Base-by-base conservation (phyloP, 805 yeast genomes). In the Saccharomycopsis schoenii region DNA sequence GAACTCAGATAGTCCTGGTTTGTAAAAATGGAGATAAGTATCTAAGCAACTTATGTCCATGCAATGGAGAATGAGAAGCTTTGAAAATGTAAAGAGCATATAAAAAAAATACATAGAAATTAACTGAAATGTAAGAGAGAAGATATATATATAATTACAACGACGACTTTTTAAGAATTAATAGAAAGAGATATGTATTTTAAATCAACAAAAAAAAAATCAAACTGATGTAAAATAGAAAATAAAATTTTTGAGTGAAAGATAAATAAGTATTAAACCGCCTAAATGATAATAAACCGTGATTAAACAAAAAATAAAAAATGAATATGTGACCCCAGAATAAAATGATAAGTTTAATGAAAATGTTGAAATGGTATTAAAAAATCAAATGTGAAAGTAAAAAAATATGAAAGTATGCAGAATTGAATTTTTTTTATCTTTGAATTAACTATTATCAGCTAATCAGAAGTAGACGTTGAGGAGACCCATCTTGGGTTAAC, bases 401-500 rank as follows among this genome's bases (percentile, higher is more conserved):
- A 24, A n/a, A 21, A 47, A 47, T 24, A 47, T 12, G 15, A 47
- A 6, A 21, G n/a, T 19, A 25, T 24, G 52, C 39, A 54, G 56
- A 54, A 54, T 54, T 54, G 41, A 54, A 36, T 19, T 4, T 34
- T 34, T 14, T 25, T 54, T 21, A 2, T 25, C 29, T 74, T 17
- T 24, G 2, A n/a, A 8, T 68, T 29, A 29, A 29, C 34, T 29
- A 29, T 29, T 29, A n/a, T n/a, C 6, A 29, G 61, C 21, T 47
- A 47, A 12, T 47, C n/a, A 25, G 52, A 47, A 21, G 2, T 21
- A 47, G 34, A 21, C 3, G 4, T 19, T 11, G 52, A 24, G 4
- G 52, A 47, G 58, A 74, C 57, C 83, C 83, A 80, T 58, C 81
- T 66, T 58, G 74, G 67, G 64, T 80, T 76, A 61, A 74, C 72